These are phyloP conservation scores for Tardiomyces blankii DNA, from an alignment of 1,139 yeast species.

Conservation along the genomic window DNA sequence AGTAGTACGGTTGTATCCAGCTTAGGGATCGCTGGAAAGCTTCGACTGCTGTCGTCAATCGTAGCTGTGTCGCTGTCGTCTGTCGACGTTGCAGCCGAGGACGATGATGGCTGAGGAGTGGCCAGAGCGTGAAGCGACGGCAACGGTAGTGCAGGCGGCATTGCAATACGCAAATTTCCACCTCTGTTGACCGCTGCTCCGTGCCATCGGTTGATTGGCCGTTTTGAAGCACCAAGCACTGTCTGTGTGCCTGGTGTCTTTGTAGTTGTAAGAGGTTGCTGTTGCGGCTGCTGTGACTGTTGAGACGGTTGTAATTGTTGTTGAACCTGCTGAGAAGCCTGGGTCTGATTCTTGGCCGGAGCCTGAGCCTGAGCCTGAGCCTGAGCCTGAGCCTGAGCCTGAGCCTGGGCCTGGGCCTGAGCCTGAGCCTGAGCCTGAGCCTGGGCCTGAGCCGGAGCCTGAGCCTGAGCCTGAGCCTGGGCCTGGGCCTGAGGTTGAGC, in stretches of 20 bases:
- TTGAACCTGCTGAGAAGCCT: not conserved
- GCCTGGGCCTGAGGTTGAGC: too few relatives aligned
- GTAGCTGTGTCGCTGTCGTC: not conserved
- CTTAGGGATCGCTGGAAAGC: conserved; percentile 15
- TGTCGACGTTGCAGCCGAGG: not conserved
- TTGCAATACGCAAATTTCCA: conserved; percentile 16
- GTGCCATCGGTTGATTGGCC: conserved; percentile 1
- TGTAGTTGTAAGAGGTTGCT: conserved; percentile 1
- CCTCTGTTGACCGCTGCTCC: conserved; percentile 2
- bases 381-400: too few relatives aligned
- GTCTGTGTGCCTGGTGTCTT: conserved; percentile 2
- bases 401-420: too few relatives aligned
- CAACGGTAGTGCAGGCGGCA: conserved; percentile 17
- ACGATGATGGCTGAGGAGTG: not conserved
- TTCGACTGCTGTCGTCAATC: conserved; percentile 1
- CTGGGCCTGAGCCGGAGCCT: too few relatives aligned
- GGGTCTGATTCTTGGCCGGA: too few relatives aligned
- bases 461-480: too few relatives aligned
- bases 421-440: too few relatives aligned
- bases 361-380: too few relatives aligned
- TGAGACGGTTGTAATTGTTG: not conserved
- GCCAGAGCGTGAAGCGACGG: conserved; percentile 4
- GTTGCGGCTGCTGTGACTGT: not conserved
- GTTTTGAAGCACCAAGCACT: not conserved
- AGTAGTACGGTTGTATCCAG: conserved; percentile 21